A percentile compares a stretch with the other conserved stretches of the same genome.
Conservation (phyloP, 1,284 basidiomycete species). For the Cutaneotrichosporon mucoides region DNA sequence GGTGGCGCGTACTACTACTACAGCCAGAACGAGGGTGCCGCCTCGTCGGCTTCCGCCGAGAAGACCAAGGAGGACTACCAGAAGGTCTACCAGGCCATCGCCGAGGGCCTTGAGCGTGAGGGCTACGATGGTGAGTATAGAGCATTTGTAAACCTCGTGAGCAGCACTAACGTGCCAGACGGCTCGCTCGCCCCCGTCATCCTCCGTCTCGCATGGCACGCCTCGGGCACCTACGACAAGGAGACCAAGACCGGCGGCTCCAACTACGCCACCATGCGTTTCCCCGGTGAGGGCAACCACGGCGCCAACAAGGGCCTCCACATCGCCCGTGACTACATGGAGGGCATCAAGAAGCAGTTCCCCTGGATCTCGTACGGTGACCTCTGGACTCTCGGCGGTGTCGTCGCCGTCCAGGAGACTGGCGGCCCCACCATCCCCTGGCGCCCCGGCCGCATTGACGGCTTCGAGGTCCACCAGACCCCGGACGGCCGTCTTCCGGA, state of each 20-base stretch:
- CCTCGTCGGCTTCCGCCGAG: slow-evolving; percentile 58
- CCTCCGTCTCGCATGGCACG: slow-evolving; percentile 90
- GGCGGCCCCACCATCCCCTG: slow-evolving; percentile 68
- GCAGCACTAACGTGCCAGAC: slow-evolving; percentile 54
- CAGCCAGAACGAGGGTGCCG: slow-evolving; percentile 27
- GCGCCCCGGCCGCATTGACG: slow-evolving; percentile 83
- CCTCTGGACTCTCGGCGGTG: slow-evolving; percentile 85
- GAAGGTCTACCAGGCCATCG: slow-evolving; percentile 86
- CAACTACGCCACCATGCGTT: slow-evolving; percentile 95
- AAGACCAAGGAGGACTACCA: slow-evolving; percentile 67
- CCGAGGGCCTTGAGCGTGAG: slow-evolving; percentile 69
- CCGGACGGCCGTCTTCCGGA: slow-evolving; percentile 95
- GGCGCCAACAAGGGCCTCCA: slow-evolving; percentile 83
- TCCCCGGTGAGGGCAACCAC: slow-evolving; percentile 77
- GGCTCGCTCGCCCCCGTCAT: slow-evolving; percentile 88
- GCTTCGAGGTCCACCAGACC: slow-evolving; percentile 68
- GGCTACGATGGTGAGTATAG: slow-evolving; percentile 70
- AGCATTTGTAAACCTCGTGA: background rate
- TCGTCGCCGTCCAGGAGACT: slow-evolving; percentile 60
- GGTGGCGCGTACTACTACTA: slow-evolving; percentile 48
- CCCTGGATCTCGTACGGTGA: slow-evolving; percentile 93
- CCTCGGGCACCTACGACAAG: slow-evolving; percentile 88
- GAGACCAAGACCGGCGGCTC: slow-evolving; percentile 75
- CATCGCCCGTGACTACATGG: slow-evolving; percentile 77
- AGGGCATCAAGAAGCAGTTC: slow-evolving; percentile 74